Percentiles rank a stretch among this genome's conserved stretches.
Evolutionary conservation across 176 grass and related monocot species (phyloP).

Genomic region (Carex myosuroides): DNA sequence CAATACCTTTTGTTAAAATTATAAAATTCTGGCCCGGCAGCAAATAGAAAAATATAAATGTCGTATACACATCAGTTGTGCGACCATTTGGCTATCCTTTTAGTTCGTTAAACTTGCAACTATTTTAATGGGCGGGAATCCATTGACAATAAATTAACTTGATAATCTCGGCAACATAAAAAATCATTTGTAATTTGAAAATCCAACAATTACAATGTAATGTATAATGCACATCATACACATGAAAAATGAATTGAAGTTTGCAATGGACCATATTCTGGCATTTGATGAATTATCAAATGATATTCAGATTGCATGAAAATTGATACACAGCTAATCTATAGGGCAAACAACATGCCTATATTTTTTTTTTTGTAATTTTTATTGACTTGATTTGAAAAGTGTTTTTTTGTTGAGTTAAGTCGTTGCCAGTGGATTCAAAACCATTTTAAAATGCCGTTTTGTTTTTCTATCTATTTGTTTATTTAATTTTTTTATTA

Average conservation of each 20-base stretch:
- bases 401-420: no score
- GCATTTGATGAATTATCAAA: background rate
- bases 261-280: background rate
- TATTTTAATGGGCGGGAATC: background rate
- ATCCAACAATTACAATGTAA: background rate
- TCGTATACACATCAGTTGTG: background rate
- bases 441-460: no score
- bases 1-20: background rate
- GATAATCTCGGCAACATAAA: background rate
- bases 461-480: conserved; percentile 25
- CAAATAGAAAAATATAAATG: background rate
- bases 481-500: conserved; percentile 18
- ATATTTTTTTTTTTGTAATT: conserved; percentile 2
- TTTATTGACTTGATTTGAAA: background rate
- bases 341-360: background rate
- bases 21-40: background rate
- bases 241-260: background rate
- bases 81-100: background rate
- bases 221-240: background rate
- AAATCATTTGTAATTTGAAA: background rate
- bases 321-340: background rate
- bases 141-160: background rate
- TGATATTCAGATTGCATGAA: background rate
- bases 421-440: no score
- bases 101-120: background rate